These are phyloP conservation scores for Leptodermis oblonga DNA, from an alignment of 257 asterid genomes.

Conservation along the genomic window DNA sequence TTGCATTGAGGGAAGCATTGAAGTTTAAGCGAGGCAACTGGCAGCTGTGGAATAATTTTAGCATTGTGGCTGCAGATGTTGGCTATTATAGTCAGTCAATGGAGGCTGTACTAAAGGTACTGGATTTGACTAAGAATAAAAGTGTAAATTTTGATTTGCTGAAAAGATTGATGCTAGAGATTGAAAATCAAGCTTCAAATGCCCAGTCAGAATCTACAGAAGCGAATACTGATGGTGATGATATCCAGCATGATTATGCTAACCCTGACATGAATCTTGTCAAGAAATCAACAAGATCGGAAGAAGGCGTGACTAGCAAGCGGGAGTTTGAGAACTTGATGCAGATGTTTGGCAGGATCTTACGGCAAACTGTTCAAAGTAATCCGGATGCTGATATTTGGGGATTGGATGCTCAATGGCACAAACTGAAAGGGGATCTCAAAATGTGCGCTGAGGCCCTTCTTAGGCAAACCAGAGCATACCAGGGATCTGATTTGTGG, in stretches of 20 bases:
- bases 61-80: constrained; percentile 82
- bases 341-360: constrained; percentile 59
- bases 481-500: constrained; percentile 87
- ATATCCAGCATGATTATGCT: constrained; percentile 10
- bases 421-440: constrained; percentile 78
- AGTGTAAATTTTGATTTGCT: constrained; percentile 50
- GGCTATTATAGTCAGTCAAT: constrained; percentile 71
- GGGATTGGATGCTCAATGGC: constrained; percentile 92
- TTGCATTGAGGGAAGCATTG: constrained; percentile 95
- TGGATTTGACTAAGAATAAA: constrained; percentile 59
- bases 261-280: constrained; percentile 20
- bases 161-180: constrained; percentile 55
- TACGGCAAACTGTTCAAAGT: constrained; percentile 53
- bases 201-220: constrained; percentile 19
- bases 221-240: constrained; percentile 10
- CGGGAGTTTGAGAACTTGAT: constrained; percentile 57
- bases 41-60: constrained; percentile 98
- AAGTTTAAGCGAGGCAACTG: constrained; percentile 87
- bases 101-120: constrained; percentile 70
- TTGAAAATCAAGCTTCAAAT: constrained; percentile 42
- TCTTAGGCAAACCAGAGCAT: constrained; percentile 84
- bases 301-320: constrained; percentile 29
- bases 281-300: constrained; percentile 24
- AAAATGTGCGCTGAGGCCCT: constrained; percentile 90
- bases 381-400: constrained; percentile 62